These are phyloP conservation scores for Tolypocladium tropicale DNA, from an alignment of 2,329 filamentous ascomycete species.

Conservation along the genomic window DNA sequence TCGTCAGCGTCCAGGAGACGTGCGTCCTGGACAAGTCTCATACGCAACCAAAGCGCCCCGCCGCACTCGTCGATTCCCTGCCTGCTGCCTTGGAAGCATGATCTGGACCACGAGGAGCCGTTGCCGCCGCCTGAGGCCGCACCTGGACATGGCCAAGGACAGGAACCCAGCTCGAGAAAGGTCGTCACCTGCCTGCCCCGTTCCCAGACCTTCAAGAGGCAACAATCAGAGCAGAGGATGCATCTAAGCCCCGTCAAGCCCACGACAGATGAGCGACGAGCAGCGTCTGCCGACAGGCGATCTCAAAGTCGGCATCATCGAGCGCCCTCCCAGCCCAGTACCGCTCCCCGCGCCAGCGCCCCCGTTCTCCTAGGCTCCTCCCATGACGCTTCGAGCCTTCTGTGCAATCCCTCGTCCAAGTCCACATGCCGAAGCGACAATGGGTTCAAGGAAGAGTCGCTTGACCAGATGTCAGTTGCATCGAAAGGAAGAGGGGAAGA, in stretches of 20 bases:
- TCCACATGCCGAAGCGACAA: constrained; percentile 8
- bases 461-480: not conserved
- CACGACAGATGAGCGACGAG: constrained; percentile 57
- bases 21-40: constrained; percentile 17
- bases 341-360: constrained; percentile 35
- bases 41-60: constrained; percentile 12
- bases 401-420: constrained; percentile 8
- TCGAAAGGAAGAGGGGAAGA: constrained; percentile 5
- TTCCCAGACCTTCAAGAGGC: constrained; percentile 69
- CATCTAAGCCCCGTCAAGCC: constrained; percentile 58
- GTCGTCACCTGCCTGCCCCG: constrained; percentile 74
- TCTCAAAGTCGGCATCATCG: constrained; percentile 21
- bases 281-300: constrained; percentile 54
- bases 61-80: constrained; percentile 3
- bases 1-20: constrained; percentile 11
- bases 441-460: not conserved
- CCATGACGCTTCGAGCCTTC: constrained; percentile 10
- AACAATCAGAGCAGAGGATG: constrained; percentile 69
- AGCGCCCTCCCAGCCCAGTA: constrained; percentile 9
- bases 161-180: constrained; percentile 31
- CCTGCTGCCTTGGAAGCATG: constrained; percentile 12
- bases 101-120: constrained; percentile 25
- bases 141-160: not conserved
- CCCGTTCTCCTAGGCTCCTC: constrained; percentile 29
- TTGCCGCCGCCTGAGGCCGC: constrained; percentile 7